Evolutionary conservation across 345 rosid genomes (phyloP), one percentile per base, ranked within the genome.

Genomic region (Eucalyptus urophylla): DNA sequence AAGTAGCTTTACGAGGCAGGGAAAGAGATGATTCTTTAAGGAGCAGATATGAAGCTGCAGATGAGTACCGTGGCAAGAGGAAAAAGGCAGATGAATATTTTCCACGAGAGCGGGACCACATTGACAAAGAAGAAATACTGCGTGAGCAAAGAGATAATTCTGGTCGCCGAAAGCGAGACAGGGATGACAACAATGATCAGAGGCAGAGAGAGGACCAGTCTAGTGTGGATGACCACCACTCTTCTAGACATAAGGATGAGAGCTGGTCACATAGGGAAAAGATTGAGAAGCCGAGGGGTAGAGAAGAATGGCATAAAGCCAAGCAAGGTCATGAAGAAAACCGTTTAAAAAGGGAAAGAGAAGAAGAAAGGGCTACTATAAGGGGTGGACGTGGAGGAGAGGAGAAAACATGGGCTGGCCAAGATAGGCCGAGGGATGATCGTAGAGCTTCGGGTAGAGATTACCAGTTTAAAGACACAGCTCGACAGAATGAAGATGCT

Each of bases 221-320:
- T 90, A 95, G 89, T 91, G 89, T 94, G 91, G 96, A 96, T 56
- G 97, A 95, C 87, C 94, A 91, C 91, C 94, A 92, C 90, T 92
- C 98, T 94, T 92, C 90, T 86, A 94, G 97, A 93, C 97, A 95
- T 86, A 97, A 94, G 92, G 98, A 95, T 90, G 98, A 97, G 90
- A 90, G 89, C 85, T 95, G 94, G 94, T 81, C 90, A 67, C 95
- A 89, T 87, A 95, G 98, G 93, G 99, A 96, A 87, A 95, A 96
- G 87, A 93, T 92, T 33, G 97, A 96, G 87, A 93, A 95, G 94
- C 94, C 88, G 90, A 94, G 95, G 92, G 98, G 94, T 89, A 95
- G 96, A 88, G 99, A 95, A 80, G 97, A 94, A 87, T 89, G 92
- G 90, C 94, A 94, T 90, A 93, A 92, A 91, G 87, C 88, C 89